Evolutionary conservation across 2,329 filamentous ascomycete genomes (phyloP).

Genomic region (Ophiostoma sp.): DNA sequence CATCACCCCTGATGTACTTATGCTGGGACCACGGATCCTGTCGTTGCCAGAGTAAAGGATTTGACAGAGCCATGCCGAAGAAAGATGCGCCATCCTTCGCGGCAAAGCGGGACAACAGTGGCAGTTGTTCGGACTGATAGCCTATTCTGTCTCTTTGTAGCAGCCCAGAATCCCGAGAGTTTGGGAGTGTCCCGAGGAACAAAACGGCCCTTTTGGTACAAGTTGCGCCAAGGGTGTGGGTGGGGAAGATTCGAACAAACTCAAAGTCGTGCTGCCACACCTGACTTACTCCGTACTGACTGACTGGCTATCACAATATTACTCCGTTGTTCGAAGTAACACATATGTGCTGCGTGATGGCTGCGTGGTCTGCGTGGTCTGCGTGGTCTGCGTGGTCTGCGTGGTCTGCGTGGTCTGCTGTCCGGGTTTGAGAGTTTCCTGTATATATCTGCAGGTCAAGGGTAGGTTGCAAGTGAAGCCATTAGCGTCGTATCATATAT

Average conservation of each 20-base stretch:
- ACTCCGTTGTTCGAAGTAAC: background rate
- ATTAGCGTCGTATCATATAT: too few relatives aligned
- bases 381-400: too few relatives aligned
- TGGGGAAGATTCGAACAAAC: background rate
- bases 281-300: background rate
- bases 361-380: background rate
- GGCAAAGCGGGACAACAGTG: background rate
- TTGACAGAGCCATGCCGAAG: background rate
- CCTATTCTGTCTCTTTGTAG: background rate
- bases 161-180: conserved; percentile 18
- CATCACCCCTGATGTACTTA: too few relatives aligned
- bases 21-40: background rate
- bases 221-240: conserved; percentile 11
- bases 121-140: background rate
- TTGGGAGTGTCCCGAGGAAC: conserved; percentile 17
- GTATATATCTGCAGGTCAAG: too few relatives aligned
- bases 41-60: background rate
- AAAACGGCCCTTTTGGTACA: background rate
- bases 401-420: background rate
- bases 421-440: too few relatives aligned
- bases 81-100: background rate
- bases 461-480: too few relatives aligned
- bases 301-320: background rate
- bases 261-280: background rate
- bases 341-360: background rate